A percentile compares a stretch with the other conserved stretches of the same genome.
Conservation (phyloP, 2,329 filamentous ascomycete species). For the Pyricularia pennisetigena region DNA sequence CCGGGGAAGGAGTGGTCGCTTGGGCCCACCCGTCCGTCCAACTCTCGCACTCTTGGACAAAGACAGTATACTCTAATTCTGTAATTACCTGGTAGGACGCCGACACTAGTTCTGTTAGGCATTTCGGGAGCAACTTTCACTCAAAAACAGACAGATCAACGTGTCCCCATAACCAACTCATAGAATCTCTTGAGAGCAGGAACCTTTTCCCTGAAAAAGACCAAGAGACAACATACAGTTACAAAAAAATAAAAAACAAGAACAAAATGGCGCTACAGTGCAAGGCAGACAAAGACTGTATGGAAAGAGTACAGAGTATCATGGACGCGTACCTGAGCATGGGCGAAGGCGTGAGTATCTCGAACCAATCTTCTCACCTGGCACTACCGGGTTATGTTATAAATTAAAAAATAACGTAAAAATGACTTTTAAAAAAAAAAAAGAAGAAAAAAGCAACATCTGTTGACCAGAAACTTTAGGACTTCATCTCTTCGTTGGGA, state of each 20-base stretch:
- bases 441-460: background rate
- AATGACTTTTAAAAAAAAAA: too few relatives aligned
- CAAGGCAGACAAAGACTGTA: background rate
- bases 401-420: too few relatives aligned
- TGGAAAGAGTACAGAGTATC: background rate
- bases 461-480: constrained; percentile 6
- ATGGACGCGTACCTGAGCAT: background rate
- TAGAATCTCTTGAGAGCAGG: background rate
- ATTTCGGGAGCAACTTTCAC: background rate
- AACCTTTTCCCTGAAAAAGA: background rate
- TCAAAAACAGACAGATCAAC: background rate
- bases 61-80: background rate
- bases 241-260: background rate
- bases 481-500: constrained; percentile 32
- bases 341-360: background rate
- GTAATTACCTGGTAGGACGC: background rate
- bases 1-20: background rate
- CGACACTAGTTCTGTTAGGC: background rate
- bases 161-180: background rate
- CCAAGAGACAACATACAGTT: background rate
- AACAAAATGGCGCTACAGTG: background rate
- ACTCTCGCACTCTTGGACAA: background rate
- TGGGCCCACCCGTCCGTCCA: background rate
- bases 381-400: background rate
- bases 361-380: background rate